Evolutionary conservation across 2,329 filamentous ascomycete genomes (phyloP).

Genomic region (Emergomyces africanus): DNA sequence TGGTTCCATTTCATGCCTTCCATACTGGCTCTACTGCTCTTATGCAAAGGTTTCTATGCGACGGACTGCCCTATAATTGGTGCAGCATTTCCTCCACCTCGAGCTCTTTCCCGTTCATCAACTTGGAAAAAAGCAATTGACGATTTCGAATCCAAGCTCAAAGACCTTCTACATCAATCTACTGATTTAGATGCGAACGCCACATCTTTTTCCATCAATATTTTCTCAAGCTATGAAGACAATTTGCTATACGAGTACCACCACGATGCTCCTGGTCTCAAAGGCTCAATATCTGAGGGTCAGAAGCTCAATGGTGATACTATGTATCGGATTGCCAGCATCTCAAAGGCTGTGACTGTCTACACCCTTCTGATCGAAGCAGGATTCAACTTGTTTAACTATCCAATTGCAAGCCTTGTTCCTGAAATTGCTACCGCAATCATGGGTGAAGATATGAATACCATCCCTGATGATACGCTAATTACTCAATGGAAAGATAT

Average conservation of each 20-base stretch:
- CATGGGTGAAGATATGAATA: not conserved
- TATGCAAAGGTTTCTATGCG: not conserved
- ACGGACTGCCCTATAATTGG: not conserved
- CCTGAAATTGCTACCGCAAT: conserved; percentile 25
- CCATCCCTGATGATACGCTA: not conserved
- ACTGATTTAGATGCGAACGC: not conserved
- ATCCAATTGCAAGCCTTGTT: conserved; percentile 31
- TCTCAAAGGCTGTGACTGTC: conserved; percentile 36
- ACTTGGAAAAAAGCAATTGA: not conserved
- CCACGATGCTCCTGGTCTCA: conserved; percentile 5
- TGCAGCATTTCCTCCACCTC: not conserved
- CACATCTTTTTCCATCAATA: conserved; percentile 12
- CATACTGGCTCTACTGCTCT: not conserved
- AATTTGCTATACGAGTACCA: conserved; percentile 7
- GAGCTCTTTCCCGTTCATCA: not conserved
- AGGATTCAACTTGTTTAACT: conserved; percentile 29
- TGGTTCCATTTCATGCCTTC: not conserved
- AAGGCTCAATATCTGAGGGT: conserved; percentile 10
- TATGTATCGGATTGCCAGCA: conserved; percentile 31
- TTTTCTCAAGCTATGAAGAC: conserved; percentile 8
- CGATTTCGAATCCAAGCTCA: not conserved
- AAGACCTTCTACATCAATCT: not conserved
- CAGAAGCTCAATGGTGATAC: conserved; percentile 19
- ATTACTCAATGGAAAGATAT: conserved; percentile 6
- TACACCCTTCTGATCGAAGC: conserved; percentile 30